Evolutionary conservation across 805 yeast genomes (phyloP).

Genomic region (Diddensiella santjacobensis): DNA sequence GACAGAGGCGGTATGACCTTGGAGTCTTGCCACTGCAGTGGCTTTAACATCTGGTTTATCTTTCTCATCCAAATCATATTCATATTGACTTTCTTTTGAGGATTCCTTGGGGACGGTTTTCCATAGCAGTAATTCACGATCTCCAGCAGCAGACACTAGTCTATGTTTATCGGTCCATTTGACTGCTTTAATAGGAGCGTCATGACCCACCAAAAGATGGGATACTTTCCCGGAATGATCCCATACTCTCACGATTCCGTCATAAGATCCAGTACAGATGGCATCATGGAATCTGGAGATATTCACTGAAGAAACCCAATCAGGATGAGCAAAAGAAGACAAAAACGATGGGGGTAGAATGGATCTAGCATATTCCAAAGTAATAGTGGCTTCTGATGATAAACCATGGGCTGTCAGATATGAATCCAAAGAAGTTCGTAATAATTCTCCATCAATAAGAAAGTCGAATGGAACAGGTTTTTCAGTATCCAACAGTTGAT

Average conservation of each 20-base stretch:
- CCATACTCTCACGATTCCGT: slow-evolving; percentile 90
- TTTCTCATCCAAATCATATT: slow-evolving; percentile 44
- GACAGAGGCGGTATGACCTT: slow-evolving; percentile 89
- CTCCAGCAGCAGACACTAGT: slow-evolving; percentile 82
- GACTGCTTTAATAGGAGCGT: slow-evolving; percentile 79
- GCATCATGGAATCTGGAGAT: slow-evolving; percentile 40
- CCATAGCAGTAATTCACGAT: slow-evolving; percentile 87
- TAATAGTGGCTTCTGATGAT: slow-evolving; percentile 74
- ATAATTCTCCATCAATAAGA: slow-evolving; percentile 75
- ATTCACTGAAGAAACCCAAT: slow-evolving; percentile 85
- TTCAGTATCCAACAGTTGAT: slow-evolving; percentile 65
- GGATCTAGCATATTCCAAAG: slow-evolving; percentile 86
- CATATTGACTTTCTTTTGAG: slow-evolving; percentile 26
- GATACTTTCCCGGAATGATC: slow-evolving; percentile 75
- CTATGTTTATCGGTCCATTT: slow-evolving; percentile 73
- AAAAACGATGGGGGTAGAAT: slow-evolving; percentile 91
- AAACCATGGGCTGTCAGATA: slow-evolving; percentile 73
- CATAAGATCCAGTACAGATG: slow-evolving; percentile 86
- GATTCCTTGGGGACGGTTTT: slow-evolving; percentile 60
- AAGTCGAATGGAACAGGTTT: slow-evolving; percentile 88
- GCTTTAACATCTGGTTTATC: slow-evolving; percentile 36
- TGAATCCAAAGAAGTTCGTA: slow-evolving; percentile 75
- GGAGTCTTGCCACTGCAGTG: slow-evolving; percentile 76
- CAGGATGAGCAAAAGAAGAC: slow-evolving; percentile 86
- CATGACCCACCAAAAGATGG: slow-evolving; percentile 81